Evolutionary conservation across 2,329 filamentous ascomycete genomes (phyloP), one percentile per base, ranked within the genome.

Genomic region (Mariannaea elegans): DNA sequence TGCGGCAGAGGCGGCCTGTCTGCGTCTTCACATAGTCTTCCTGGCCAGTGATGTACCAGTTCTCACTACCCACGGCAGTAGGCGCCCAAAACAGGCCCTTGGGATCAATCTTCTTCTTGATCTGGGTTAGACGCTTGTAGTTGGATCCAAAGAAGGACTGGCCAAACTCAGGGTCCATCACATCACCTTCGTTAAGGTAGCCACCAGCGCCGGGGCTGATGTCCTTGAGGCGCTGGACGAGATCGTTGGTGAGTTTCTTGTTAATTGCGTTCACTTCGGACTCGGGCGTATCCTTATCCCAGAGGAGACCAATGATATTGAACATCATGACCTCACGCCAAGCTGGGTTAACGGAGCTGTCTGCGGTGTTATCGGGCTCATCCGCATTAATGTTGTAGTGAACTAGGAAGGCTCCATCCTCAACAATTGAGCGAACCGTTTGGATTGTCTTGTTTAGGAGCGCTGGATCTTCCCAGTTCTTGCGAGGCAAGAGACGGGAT

Each of bases 241-340:
- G 72, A 42, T 70, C 72, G 44, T 68, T 58, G 10, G 71, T 73
- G 49, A 76, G 65, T 59, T 67, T 72, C 34, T 72, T 54, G 50
- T 73, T 72, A 4, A 66, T 53, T n/a, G 62, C 42, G 67, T 56
- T 61, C 4, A 68, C 42, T 10, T 62, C 49, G 2, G 34, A 14
- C 46, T 66, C 60, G 31, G 67, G 19, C 1, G 62, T 67, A 2
- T 58, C 18, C 4, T 14, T 39, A 32, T 60, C 50, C 67, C 67
- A 70, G 42, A 39, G 54, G 9, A 64, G 55, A 23, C 66, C 67
- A n/a, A 66, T 68, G 60, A 78, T 78, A 48, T 66, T 68, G 52
- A 75, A 75, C 70, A 78, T 69, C 29, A 72, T 66, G 7, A 75
- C 74, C 1, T 75, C 73, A n/a, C 82, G 73, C 81, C 81, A 84